Evolutionary conservation across 495 filamentous ascomycete genomes (phyloP), one percentile per base, ranked within the genome.

Genomic region (Penicillium atrosanguineum): DNA sequence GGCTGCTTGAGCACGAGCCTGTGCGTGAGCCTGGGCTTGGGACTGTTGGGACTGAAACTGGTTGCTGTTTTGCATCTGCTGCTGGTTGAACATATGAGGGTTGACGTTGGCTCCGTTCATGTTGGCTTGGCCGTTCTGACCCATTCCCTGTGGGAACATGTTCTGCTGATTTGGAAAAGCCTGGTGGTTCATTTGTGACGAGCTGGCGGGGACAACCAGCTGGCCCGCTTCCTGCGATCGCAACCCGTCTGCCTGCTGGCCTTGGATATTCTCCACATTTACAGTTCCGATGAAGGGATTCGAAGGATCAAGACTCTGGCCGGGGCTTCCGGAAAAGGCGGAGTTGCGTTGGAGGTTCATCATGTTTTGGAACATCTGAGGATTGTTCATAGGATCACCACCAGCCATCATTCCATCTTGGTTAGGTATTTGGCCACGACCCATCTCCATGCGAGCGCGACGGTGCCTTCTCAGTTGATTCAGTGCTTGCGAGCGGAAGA

Each of bases 141-240:
- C 57, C 28, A 68, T 56, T 53, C 64, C 71, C 46, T 71, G 73
- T 18, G 58, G 61, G 44, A 74, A 75, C 62, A 72, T 67, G 40
- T 73, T 75, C 45, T 71, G 67, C 14, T 69, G 50, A 5, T 64
- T 63, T 12, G 57, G 59, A 46, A 72, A 73, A 3, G 69, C 62
- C 23, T 60, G 61, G 46, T 74, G 74, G 40, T 75, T 73, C 52
- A 76, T 73, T 46, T 76, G 74, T 21, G 69, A 80, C 66, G 74
- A 73, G 58, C 83, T 87, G 16, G 83, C 85, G 9, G 85, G 85
- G 11, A 88, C 85, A 20, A 88, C 85, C 41, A 82, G 66, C 54
- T 86, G 83, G 21, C 85, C 85, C 44, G 80, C 79, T 65, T 86
- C 81, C 64, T 84, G 81, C n/a, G 77, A 79, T 21, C 82, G 81